Conservation (phyloP, 345 rosid species). For the Cochlearia excelsa region DNA sequence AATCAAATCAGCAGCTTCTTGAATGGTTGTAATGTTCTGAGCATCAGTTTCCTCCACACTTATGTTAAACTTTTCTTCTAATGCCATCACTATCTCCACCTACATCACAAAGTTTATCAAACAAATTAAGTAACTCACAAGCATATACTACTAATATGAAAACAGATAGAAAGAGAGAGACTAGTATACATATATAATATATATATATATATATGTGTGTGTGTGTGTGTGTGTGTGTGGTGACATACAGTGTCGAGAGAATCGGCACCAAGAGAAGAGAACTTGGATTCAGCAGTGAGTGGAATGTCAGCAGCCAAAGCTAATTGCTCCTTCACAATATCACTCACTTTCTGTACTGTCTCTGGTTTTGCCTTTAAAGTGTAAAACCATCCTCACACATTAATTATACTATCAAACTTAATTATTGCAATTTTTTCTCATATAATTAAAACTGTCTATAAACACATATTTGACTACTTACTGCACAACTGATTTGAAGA, state of each 20-base stretch:
- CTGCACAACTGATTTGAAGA: slow-evolving; percentile 37
- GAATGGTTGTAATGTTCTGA: slow-evolving; percentile 69
- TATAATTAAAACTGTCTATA: no score
- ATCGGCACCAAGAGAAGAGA: slow-evolving; percentile 77
- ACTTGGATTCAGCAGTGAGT: slow-evolving; percentile 67
- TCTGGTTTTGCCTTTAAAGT: slow-evolving; percentile 65
- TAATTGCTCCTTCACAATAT: slow-evolving; percentile 77
- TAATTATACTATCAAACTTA: no score
- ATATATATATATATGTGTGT: no score
- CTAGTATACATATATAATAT: no score
- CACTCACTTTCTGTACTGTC: slow-evolving; percentile 76
- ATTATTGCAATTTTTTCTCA: slow-evolving; percentile 19
- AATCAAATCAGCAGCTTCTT: slow-evolving; percentile 81
- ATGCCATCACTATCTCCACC: slow-evolving; percentile 93
- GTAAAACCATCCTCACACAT: not conserved
- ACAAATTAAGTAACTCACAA: not conserved
- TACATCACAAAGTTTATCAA: slow-evolving; percentile 16
- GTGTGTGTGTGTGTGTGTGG: no score
- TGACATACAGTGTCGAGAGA: slow-evolving; percentile 80
- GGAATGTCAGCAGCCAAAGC: slow-evolving; percentile 53
- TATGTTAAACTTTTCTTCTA: slow-evolving; percentile 77
- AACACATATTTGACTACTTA: slow-evolving; percentile 11
- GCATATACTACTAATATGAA: no score
- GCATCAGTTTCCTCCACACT: slow-evolving; percentile 71
- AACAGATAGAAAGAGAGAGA: no score